Base-by-base conservation (phyloP, 2,329 filamentous ascomycete genomes). In the Cladorrhinum sp. region DNA sequence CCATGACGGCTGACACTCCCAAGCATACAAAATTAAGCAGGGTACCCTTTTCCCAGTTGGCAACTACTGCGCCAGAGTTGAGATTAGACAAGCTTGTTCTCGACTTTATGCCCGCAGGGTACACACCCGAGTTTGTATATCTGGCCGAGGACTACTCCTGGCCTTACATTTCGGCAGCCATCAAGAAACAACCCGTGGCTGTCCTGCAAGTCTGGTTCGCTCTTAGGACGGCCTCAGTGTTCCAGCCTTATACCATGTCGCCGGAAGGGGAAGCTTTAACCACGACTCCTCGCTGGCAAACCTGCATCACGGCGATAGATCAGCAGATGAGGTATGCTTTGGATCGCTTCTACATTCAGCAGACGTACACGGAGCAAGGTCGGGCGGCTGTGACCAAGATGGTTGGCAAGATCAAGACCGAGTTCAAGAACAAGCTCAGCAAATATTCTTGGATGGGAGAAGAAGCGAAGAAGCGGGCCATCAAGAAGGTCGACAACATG, bases 341-440 rank as follows among this genome's bases (percentile, higher is more conserved):
- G 16, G 88, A 86, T 68, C 83, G 86, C 22, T 90, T 91, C 75
- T 92, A 87, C 64, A 79, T 91, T 1, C 82, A 90, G 63, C 84
- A 84, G 53, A 81, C 86, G 1, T 91, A 91, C 67, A 85, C 86
- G 0, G 80, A 86, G 12, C 81, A 85, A 20, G 86, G 86, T 0
- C 89, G 89, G 69, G 74, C 83, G 3, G 83, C 89, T 50, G 87
- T 87, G 16, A 85, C 90, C 60, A 80, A 85, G 57, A 86, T 92
- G 65, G 82, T 91, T n/a, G 81, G 82, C 9, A 85, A 90, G 64
- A 87, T 92, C 70, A 89, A 89, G 71, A 77, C 81, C 16, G 80
- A 84, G 20, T 91, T 91, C 66, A 80, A 82, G 2, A 70, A 83
- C 59, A 87, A 83, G 61, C 74, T 90, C 50, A 77, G 81, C 36